phyloP scores from a whole-genome alignment of 1,139 yeast species.

The Hemisphaericaspora subhashii region DNA sequence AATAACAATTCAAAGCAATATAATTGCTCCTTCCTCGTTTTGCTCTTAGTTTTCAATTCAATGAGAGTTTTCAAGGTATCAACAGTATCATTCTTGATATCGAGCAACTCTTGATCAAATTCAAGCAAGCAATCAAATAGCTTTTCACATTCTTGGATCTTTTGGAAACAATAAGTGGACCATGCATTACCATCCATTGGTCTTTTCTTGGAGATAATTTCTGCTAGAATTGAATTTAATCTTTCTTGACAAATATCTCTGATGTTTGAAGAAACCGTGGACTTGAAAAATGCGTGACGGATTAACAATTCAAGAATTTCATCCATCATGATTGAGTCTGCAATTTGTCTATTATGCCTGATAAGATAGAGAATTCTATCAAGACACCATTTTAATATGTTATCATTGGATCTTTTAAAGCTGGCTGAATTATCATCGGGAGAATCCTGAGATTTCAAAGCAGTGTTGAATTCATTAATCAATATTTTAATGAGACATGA shows the following conservation, averaged over 20 bases:
- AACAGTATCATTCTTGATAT: conserved; percentile 52
- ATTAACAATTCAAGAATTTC: conserved; percentile 53
- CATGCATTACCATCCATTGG: conserved; percentile 51
- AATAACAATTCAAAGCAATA: conserved; percentile 67
- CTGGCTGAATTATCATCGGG: conserved; percentile 20
- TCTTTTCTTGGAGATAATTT: conserved; percentile 48
- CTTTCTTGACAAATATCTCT: conserved; percentile 52
- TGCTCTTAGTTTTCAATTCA: conserved; percentile 16
- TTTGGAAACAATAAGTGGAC: conserved; percentile 50
- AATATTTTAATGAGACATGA: conserved; percentile 9
- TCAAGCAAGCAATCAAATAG: conserved; percentile 30
- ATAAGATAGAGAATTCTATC: conserved; percentile 65
- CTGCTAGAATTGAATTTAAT: conserved; percentile 63
- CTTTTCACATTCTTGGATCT: conserved; percentile 27
- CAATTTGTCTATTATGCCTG: conserved; percentile 38
- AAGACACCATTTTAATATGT: conserved; percentile 61
- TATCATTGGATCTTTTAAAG: conserved; percentile 34
- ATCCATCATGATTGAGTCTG: conserved; percentile 28
- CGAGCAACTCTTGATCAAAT: conserved; percentile 55
- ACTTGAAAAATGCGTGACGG: conserved; percentile 54
- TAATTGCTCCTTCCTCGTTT: conserved; percentile 22
- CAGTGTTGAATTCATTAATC: conserved; percentile 19
- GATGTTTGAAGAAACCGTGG: conserved; percentile 29
- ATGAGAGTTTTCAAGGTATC: conserved; percentile 48
- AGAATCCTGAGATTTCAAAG: conserved; percentile 24